Evolutionary conservation across 257 asterid species (phyloP).

Genomic region (Solanum neorickii): DNA sequence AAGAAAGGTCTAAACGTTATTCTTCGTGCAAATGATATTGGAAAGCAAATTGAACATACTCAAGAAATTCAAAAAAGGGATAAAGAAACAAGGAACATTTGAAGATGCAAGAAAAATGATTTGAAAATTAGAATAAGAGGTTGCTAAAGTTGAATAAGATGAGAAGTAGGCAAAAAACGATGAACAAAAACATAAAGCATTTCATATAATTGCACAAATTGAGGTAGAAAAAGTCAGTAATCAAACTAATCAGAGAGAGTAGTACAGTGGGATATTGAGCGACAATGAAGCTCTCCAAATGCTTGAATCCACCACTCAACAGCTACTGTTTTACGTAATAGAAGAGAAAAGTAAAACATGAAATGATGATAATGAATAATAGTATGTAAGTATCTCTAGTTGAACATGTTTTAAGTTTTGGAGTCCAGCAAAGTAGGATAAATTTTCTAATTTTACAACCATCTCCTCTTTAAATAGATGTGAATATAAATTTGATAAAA

Average conservation of each 20-base stretch:
- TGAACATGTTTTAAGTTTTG: background rate
- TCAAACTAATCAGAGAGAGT: background rate
- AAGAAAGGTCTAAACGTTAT: background rate
- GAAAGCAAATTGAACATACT: background rate
- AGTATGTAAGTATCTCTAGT: background rate
- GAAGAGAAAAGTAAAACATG: too few species aligned
- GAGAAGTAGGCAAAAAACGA: background rate
- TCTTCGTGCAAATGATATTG: background rate
- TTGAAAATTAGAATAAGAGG: background rate
- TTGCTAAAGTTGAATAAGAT: background rate
- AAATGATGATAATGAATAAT: background rate
- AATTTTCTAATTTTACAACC: background rate
- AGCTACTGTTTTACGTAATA: background rate
- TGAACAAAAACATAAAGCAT: background rate
- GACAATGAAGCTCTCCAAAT: background rate
- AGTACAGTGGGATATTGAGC: too few species aligned
- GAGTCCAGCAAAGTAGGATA: background rate
- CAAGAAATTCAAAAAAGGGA: background rate
- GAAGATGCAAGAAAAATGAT: background rate
- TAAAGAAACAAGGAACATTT: background rate
- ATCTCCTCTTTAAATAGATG: background rate
- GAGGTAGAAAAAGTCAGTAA: background rate
- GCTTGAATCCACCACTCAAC: background rate
- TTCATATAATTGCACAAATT: background rate
- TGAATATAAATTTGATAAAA: background rate